Base-by-base conservation (phyloP, 2,329 filamentous ascomycete species). In the Elsinoe ampelina region DNA sequence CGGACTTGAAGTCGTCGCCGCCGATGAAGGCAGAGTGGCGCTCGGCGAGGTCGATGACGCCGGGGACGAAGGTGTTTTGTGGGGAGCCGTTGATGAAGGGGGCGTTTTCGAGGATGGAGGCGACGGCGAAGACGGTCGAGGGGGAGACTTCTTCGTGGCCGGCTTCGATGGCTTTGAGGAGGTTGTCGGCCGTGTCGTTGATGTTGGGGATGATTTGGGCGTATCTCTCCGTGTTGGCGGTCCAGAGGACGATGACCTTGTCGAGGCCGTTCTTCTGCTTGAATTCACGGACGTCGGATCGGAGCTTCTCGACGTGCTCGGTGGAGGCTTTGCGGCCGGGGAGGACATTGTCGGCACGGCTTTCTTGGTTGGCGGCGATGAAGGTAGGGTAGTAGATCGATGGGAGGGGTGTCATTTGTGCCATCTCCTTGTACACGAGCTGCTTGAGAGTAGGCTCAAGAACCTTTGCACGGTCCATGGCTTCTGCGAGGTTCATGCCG, bases 31-130 rank as follows among this genome's bases (percentile, higher is more conserved):
- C 84, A 58, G 82, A 80, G 73, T 95, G 84, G 73, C 86, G 80
- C 77, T 95, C 88, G 19, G 93, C 93, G 58, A 98, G 83, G 68
- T 92, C 80, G 64, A 97, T 85, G 59, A 86, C 88, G 67, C 93
- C 93, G 7, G 92, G 92, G 17, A 98, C 92, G 67, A 98, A 97
- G 42, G 93, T 98, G 80, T 98, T 98, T 75, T 98, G 93, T 34
- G 93, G 93, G 61, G 93, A 98, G 58, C 93, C 93, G 74, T 98
- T 98, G 84, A 98, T 96, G 80, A 98, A 98, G 2, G 93, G 92
- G 11, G 84, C 81, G 34, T 83, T 79, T 71, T 98, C 93, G 41
- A 96, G 81, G 67, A 97, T 95, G 69, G 83, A 93, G 54, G 93
- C 92, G 55, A 98, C 89, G 10, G 93, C 90, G 67, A 98, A 98